A percentile compares a stretch with the other conserved stretches of the same genome.
Conservation (phyloP, 2,329 filamentous ascomycete species). For the Penicillium frequentans region DNA sequence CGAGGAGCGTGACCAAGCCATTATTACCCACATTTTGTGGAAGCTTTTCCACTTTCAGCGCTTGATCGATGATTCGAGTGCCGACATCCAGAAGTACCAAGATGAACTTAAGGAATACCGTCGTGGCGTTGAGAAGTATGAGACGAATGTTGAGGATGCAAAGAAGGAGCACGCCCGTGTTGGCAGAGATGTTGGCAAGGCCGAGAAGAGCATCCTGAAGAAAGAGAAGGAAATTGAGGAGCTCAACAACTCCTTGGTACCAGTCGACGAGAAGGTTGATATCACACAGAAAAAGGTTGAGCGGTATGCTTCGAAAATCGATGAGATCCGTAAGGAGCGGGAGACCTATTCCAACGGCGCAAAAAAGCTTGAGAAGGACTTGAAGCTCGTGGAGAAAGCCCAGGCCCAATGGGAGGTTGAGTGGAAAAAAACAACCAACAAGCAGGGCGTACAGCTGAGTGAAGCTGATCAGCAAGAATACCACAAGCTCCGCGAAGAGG, state of each 20-base stretch:
- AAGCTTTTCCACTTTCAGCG: conserved; percentile 95
- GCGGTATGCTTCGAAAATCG: conserved; percentile 66
- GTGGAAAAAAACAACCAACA: conserved; percentile 79
- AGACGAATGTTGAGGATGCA: conserved; percentile 75
- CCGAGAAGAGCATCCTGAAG: conserved; percentile 80
- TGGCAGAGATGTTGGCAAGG: conserved; percentile 71
- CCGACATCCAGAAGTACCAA: conserved; percentile 88
- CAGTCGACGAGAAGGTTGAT: conserved; percentile 87
- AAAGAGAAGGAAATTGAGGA: conserved; percentile 89
- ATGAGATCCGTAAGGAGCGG: conserved; percentile 72
- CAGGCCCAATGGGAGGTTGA: conserved; percentile 85
- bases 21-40: conserved; percentile 93
- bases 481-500: conserved; percentile 77
- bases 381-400: conserved; percentile 83
- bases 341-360: conserved; percentile 69
- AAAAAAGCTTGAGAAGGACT: conserved; percentile 74
- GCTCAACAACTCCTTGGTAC: conserved; percentile 79
- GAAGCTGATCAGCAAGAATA: conserved; percentile 88
- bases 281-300: conserved; percentile 72
- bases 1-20: conserved; percentile 84
- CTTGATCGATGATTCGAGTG: conserved; percentile 86
- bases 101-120: conserved; percentile 92
- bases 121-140: conserved; percentile 81
- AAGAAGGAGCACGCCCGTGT: conserved; percentile 79
- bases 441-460: conserved; percentile 82